phyloP scores from a whole-genome alignment of 2,329 filamentous ascomycete genomes.

The Colletotrichum simmondsii region DNA sequence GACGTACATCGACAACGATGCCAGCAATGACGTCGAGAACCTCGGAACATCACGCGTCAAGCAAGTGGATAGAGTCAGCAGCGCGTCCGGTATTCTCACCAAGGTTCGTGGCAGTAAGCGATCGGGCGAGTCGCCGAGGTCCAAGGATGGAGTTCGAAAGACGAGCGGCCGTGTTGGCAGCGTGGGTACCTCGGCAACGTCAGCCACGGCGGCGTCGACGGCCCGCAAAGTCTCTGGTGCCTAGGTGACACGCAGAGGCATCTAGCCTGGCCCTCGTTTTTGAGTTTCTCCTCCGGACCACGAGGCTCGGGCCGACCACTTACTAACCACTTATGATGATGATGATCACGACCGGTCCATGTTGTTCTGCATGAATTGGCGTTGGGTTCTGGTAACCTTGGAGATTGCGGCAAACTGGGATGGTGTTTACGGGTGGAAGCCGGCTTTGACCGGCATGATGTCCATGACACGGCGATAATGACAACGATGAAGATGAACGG shows the following conservation, averaged over 20 bases:
- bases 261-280: conserved; percentile 9
- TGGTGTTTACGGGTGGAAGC: conserved; percentile 31
- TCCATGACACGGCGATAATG: conserved; percentile 31
- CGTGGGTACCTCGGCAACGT: conserved; percentile 54
- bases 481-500: conserved; percentile 23
- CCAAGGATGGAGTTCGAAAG: conserved; percentile 71
- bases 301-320: conserved; percentile 34
- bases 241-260: conserved; percentile 43
- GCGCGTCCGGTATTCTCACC: conserved; percentile 66
- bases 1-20: conserved; percentile 70
- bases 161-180: conserved; percentile 74
- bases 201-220: conserved; percentile 55
- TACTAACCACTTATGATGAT: conserved; percentile 50
- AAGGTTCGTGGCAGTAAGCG: conserved; percentile 74
- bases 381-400: conserved; percentile 43
- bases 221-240: conserved; percentile 65
- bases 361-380: conserved; percentile 55
- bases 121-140: conserved; percentile 60
- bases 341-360: conserved; percentile 56
- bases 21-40: conserved; percentile 78
- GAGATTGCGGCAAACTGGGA: conserved; percentile 28
- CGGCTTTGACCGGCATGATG: conserved; percentile 26
- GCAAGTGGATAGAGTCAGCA: conserved; percentile 62
- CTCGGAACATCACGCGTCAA: conserved; percentile 71
- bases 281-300: conserved; percentile 18